Conservation (phyloP, 129 eudicot genomes). For the Artemisia annua region DNA sequence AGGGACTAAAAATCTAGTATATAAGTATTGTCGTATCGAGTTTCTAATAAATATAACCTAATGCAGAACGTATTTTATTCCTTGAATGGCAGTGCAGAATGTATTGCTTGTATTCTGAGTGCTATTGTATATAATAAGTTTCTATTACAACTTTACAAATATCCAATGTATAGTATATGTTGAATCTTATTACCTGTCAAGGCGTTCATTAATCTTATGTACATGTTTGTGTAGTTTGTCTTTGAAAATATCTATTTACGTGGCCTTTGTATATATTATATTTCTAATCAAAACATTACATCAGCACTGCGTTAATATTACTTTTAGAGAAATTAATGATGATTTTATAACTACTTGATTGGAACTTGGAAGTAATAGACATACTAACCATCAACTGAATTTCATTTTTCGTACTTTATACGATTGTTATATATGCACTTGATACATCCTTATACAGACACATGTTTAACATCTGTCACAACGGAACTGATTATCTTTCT, state of each 20-base stretch:
- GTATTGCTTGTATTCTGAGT: background rate
- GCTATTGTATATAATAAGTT: conserved; percentile 3
- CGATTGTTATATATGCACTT: background rate
- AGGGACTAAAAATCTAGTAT: background rate
- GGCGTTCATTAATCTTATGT: background rate
- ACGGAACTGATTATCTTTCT: conserved; percentile 3
- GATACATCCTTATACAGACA: background rate
- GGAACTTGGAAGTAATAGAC: background rate
- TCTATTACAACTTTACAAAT: background rate
- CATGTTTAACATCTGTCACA: background rate
- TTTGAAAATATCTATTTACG: background rate
- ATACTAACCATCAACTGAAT: background rate
- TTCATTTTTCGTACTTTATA: too few relatives aligned
- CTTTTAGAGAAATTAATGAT: too few relatives aligned
- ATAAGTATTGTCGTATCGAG: background rate
- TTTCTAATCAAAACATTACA: too few relatives aligned
- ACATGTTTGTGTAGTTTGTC: conserved; percentile 1
- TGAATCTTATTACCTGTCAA: too few relatives aligned
- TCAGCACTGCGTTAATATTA: too few relatives aligned
- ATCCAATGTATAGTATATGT: background rate
- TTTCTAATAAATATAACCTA: background rate
- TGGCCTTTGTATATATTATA: too few relatives aligned
- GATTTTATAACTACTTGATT: background rate
- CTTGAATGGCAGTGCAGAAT: background rate
- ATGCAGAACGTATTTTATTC: background rate